Conservation (phyloP, 169 alveolate species). For the Cryptosporidium baileyi region DNA sequence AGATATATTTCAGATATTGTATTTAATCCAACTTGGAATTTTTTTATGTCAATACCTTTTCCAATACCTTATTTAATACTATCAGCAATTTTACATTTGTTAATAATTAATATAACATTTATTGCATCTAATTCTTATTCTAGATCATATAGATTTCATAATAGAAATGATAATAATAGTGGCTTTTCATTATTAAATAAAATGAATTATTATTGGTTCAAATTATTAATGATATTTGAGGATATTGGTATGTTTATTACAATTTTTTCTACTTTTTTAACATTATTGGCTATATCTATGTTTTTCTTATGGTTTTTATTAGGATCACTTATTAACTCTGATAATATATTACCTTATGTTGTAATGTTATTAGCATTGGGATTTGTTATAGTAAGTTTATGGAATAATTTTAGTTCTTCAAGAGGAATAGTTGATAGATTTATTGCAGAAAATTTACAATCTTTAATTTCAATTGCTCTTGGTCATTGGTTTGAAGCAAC, state of each 20-base stretch:
- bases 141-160: neutral
- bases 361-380: constrained; percentile 73
- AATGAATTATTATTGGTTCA: constrained; percentile 4
- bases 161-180: neutral
- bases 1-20: constrained; percentile 27
- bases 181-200: neutral
- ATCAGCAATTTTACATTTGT: constrained; percentile 5
- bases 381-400: constrained; percentile 70
- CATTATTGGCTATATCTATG: constrained; percentile 57
- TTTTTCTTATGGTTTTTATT: constrained; percentile 73
- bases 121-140: constrained; percentile 34
- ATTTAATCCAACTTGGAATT: constrained; percentile 47
- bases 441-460: constrained; percentile 73
- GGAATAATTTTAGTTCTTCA: constrained; percentile 72
- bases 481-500: constrained; percentile 76
- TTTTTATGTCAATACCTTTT: constrained; percentile 32
- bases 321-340: constrained; percentile 76
- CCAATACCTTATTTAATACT: constrained; percentile 34
- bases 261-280: constrained; percentile 56
- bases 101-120: constrained; percentile 26
- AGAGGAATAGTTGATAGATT: constrained; percentile 72
- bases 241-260: constrained; percentile 65
- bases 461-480: constrained; percentile 73
- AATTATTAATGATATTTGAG: constrained; percentile 3
- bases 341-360: constrained; percentile 74